Evolutionary conservation across 2,329 filamentous ascomycete genomes (phyloP), one percentile per base, ranked within the genome.

Genomic region (Ophiostoma quercus): DNA sequence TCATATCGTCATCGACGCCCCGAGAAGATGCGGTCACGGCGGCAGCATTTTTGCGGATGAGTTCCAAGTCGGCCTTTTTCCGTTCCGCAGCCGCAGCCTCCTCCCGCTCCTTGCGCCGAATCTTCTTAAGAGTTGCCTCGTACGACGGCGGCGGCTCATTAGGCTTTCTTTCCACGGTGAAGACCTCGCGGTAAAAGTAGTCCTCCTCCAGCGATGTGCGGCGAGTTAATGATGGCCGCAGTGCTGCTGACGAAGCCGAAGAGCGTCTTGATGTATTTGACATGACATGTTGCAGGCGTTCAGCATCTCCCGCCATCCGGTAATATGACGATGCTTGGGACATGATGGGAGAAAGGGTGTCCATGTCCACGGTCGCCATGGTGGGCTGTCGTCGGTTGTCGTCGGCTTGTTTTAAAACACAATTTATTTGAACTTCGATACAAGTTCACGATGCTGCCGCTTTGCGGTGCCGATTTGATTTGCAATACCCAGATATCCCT

Each of bases 141-240:
- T 85, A 84, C 19, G 80, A 79, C 63, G 83, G 83, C 71, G 83
- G 83, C 73, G 81, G 80, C 67, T 81, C 81, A 29, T 80, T 81
- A 74, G 81, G 82, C 73, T 78, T 77, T 60, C 75, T 75, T n/a
- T 78, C 75, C 65, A 77, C 79, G 43, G 80, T 83, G 82, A 85
- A 84, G 76, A 85, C 78, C 73, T 81, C 79, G 69, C 83, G 82
- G 74, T 85, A 85, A 74, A 82, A 81, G 74, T 83, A 78, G 74
- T 85, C 83, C 78, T 85, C 83, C 76, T 85, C 84, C 79, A 85
- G 84, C 67, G 84, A 85, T 74, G 84, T 80, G 76, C 80, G 79
- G 71, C 78, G 76, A 72, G 77, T 79, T 78, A 79, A 77, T 75
- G 77, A 76, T 75, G 78, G 74, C 73, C 75, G 73, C 74, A 34